phyloP scores from a whole-genome alignment of 192 early-diverging fungal species.

The Dissophora ornata region DNA sequence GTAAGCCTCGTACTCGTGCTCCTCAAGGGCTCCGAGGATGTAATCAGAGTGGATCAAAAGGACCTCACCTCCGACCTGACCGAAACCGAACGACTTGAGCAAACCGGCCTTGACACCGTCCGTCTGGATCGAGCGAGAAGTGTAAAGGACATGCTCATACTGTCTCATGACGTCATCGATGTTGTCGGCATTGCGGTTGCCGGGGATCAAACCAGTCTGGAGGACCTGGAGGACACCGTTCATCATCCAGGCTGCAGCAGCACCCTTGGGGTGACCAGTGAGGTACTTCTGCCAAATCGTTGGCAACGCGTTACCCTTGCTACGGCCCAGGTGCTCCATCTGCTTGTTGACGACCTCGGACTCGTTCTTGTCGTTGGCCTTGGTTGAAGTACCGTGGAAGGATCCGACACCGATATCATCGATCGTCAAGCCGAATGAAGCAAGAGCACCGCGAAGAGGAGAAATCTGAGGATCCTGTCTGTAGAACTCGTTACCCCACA shows the following conservation, averaged over 20 bases:
- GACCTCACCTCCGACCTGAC: constrained; percentile 92
- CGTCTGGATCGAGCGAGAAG: constrained; percentile 87
- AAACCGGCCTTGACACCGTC: constrained; percentile 91
- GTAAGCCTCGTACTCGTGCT: constrained; percentile 78
- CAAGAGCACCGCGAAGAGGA: constrained; percentile 88
- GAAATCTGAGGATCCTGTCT: constrained; percentile 76
- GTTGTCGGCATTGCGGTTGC: constrained; percentile 93
- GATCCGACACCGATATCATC: constrained; percentile 95
- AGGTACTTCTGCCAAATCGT: constrained; percentile 93
- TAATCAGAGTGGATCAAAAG: constrained; percentile 91
- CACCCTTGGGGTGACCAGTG: constrained; percentile 97
- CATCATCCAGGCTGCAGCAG: constrained; percentile 97
- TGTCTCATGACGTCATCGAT: constrained; percentile 78
- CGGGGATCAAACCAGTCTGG: constrained; percentile 87
- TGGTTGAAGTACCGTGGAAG: constrained; percentile 95
- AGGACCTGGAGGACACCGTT: constrained; percentile 91
- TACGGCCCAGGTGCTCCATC: constrained; percentile 86
- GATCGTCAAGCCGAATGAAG: constrained; percentile 87
- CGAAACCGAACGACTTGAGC: constrained; percentile 95
- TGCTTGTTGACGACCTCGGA: constrained; percentile 87
- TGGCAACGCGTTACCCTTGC: constrained; percentile 81
- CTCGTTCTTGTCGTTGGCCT: constrained; percentile 97
- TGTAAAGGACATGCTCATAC: constrained; percentile 86
- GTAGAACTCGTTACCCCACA: constrained; percentile 88
- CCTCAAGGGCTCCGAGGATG: constrained; percentile 78